Conservation (phyloP, 2,329 filamentous ascomycete species). For the Clarireedia homoeocarpa region DNA sequence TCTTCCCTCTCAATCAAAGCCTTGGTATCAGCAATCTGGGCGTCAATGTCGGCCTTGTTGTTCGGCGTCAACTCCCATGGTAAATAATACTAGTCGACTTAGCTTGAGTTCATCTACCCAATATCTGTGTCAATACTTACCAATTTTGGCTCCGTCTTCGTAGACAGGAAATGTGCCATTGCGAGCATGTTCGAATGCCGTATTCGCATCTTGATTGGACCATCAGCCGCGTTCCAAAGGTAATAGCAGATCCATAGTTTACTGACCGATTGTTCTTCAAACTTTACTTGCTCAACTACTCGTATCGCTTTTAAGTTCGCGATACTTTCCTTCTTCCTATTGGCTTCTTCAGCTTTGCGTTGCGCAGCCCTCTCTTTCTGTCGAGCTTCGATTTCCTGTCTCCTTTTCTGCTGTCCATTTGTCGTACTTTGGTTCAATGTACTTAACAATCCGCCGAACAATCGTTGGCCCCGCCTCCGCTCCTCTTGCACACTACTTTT, state of each 20-base stretch:
- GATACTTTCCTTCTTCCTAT: constrained; percentile 56
- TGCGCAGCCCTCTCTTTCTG: constrained; percentile 69
- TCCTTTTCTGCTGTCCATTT: constrained; percentile 56
- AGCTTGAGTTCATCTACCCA: constrained; percentile 5
- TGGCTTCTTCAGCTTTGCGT: constrained; percentile 64
- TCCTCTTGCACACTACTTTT: constrained; percentile 57
- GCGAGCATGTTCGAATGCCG: constrained; percentile 66
- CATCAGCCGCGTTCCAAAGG: constrained; percentile 3
- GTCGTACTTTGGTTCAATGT: constrained; percentile 62
- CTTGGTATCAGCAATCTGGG: constrained; percentile 61
- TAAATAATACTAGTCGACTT: constrained; percentile 62
- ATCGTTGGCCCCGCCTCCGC: constrained; percentile 71
- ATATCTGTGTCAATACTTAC: constrained; percentile 43
- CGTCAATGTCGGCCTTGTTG: constrained; percentile 63
- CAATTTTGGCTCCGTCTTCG: constrained; percentile 61
- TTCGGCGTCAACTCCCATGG: constrained; percentile 67
- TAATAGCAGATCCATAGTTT: background rate
- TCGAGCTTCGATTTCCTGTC: constrained; percentile 73
- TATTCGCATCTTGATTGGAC: constrained; percentile 43
- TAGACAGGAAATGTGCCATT: constrained; percentile 65
- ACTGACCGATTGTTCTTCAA: constrained; percentile 71
- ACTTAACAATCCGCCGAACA: constrained; percentile 67
- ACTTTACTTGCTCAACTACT: constrained; percentile 61
- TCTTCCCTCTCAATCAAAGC: constrained; percentile 56
- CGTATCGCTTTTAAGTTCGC: constrained; percentile 54